Conservation (phyloP, 495 filamentous ascomycete species). For the Penicillium manginii region DNA sequence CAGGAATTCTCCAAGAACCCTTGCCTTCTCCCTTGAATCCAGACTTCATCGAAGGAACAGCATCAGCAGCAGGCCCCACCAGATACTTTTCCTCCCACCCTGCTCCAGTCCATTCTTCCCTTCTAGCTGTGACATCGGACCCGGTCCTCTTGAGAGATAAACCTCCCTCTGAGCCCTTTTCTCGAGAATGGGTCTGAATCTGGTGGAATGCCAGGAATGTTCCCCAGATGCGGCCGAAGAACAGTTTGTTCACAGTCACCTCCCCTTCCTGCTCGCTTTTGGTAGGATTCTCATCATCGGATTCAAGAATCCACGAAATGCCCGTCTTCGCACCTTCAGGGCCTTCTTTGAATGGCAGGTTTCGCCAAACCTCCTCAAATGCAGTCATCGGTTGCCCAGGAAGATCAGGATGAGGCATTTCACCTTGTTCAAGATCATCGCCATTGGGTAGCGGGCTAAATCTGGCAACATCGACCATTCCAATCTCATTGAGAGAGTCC, state of each 20-base stretch:
- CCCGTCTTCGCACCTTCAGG: conserved; percentile 27
- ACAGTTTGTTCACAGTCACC: conserved; percentile 34
- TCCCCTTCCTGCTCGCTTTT: conserved; percentile 22
- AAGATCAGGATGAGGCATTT: conserved; percentile 28
- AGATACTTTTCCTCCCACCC: conserved; percentile 36
- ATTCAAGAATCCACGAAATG: conserved; percentile 44
- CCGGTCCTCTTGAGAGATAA: conserved; percentile 31
- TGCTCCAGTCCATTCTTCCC: conserved; percentile 38
- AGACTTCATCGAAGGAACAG: conserved; percentile 31
- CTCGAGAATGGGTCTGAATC: conserved; percentile 24
- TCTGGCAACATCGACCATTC: conserved; percentile 38
- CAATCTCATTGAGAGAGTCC: conserved; percentile 43
- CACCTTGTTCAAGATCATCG: conserved; percentile 24
- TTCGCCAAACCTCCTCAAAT: conserved; percentile 45
- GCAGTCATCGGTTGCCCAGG: conserved; percentile 23
- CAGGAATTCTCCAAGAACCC: conserved; percentile 24
- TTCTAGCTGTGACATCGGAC: conserved; percentile 37
- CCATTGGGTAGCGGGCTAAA: conserved; percentile 43
- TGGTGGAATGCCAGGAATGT: conserved; percentile 43
- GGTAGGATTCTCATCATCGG: conserved; percentile 20
- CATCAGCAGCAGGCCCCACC: conserved; percentile 21
- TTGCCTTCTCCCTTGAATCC: conserved; percentile 26
- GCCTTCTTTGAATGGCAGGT: conserved; percentile 31
- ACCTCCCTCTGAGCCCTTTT: conserved; percentile 17
- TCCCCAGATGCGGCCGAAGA: conserved; percentile 42